Base-by-base conservation (phyloP, 495 filamentous ascomycete species). In the Aspergillus sclerotioniger region DNA sequence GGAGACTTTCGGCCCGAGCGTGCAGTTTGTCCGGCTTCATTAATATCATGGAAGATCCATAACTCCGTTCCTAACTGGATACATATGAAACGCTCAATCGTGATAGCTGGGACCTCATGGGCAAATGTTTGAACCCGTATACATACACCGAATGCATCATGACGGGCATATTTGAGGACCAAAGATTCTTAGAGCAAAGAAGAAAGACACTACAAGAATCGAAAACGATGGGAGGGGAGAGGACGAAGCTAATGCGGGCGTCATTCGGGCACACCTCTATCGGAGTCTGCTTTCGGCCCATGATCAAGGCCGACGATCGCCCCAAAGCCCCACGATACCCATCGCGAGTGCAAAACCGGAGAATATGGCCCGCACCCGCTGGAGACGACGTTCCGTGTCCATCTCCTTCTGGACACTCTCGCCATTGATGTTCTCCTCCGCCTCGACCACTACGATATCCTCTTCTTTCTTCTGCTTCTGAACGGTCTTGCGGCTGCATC, bases 291-390 rank as follows among this genome's bases (percentile, higher is more conserved):
- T 41, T 29, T 8, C 20, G 28, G 10, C 3, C 15, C 8, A 47
- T 21, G 5, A 28, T 48, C 51, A 53, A 47, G 49, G 45, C 35
- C 35, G 47, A 37, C 87, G 87, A 78, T 96, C 92, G 1, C 92
- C 92, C 92, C 92, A 96, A 60, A 96, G 82, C 1, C 92, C 92
- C 20, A 96, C 80, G 41, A 96, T 82, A 4, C 84, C 85, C 77
- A 96, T 86, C 33, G 82, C 66, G 66, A 95, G 87, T 0, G 83
- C 90, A 54, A 87, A 12, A 2, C 87, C 87, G 25, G 82, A 79
- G 28, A 93, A 68, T 10, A 71, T 82, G 21, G 80, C 77, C 68
- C 88, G 80, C 15, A 83, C 71, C 20, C 80, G 63, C 71, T 91
- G 84, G 58, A 81, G 77, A 61, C 76, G 73, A 59, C 82, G 78